Conservation (phyloP, 306 rosid species). For the Hylodesmum podocarpum region DNA sequence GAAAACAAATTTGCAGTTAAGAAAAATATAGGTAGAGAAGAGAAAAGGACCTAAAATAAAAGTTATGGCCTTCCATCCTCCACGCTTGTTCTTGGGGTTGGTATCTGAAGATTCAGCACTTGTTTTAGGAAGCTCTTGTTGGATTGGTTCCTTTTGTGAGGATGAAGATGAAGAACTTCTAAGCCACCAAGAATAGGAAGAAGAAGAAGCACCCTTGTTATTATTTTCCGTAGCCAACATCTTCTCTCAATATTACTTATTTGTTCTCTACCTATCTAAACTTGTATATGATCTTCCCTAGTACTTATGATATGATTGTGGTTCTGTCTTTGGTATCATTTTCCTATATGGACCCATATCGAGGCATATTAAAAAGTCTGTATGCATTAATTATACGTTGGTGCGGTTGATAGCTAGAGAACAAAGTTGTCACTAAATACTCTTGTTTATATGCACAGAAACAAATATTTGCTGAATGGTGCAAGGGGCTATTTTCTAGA, state of each 20-base stretch:
- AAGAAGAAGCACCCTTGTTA: not conserved
- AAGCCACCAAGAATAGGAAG: not conserved
- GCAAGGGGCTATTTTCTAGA: not conserved
- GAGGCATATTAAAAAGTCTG: not conserved
- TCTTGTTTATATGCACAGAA: not conserved
- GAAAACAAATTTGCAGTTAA: not conserved
- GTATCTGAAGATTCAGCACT: not conserved
- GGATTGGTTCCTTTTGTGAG: not conserved
- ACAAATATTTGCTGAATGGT: not conserved
- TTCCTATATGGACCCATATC: not conserved
- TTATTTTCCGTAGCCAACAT: not conserved
- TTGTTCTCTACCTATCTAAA: not conserved
- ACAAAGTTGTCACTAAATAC: not conserved
- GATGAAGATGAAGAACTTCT: conserved; percentile 4
- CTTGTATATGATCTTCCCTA: not conserved
- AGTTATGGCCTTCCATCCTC: conserved; percentile 80
- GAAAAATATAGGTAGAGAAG: not conserved
- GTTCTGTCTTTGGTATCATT: not conserved
- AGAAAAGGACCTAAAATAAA: conserved; percentile 65
- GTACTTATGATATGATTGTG: not conserved
- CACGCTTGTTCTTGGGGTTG: conserved; percentile 30
- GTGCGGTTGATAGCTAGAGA: not conserved
- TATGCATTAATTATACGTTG: not conserved
- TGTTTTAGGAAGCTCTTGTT: not conserved
- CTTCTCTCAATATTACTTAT: not conserved